These are phyloP conservation scores for Colletotrichum higginsianum DNA, from an alignment of 2,329 filamentous ascomycete species.

Conservation along the genomic window DNA sequence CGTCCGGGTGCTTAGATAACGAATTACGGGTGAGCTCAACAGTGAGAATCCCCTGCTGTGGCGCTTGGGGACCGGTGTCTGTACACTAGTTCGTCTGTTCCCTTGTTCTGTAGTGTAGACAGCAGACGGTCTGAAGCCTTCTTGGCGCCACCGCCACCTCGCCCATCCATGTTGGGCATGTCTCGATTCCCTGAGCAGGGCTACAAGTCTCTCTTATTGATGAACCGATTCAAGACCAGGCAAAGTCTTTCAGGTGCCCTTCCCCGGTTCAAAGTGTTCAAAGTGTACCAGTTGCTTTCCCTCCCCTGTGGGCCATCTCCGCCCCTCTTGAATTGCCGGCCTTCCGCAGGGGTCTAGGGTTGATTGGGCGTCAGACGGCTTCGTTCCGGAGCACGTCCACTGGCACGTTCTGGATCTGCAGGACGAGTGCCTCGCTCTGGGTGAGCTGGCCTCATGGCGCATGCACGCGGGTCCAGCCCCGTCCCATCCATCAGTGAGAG, in stretches of 20 bases:
- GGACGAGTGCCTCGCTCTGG: slow-evolving; percentile 33
- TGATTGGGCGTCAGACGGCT: slow-evolving; percentile 37
- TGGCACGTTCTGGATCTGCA: slow-evolving; percentile 36
- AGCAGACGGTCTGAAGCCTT: background rate
- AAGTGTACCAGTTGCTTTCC: background rate
- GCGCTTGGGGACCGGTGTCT: slow-evolving; percentile 4
- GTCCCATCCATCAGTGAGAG: background rate
- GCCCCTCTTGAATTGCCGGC: slow-evolving; percentile 16
- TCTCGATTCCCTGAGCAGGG: background rate
- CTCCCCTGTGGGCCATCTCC: background rate
- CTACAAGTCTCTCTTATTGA: background rate
- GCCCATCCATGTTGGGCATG: slow-evolving; percentile 4
- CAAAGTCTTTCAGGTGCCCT: background rate
- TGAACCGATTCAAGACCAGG: background rate
- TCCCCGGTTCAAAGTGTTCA: background rate
- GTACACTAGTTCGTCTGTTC: background rate
- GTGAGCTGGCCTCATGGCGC: slow-evolving; percentile 32
- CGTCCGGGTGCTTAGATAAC: slow-evolving; percentile 19
- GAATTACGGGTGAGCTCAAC: background rate
- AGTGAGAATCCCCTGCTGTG: background rate
- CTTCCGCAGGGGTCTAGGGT: slow-evolving; percentile 15
- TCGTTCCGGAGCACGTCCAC: slow-evolving; percentile 26
- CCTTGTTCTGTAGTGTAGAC: too few relatives aligned
- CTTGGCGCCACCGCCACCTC: background rate
- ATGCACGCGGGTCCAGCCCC: slow-evolving; percentile 19